Evolutionary conservation across 208 protist species (phyloP).

Genomic region (Crithidia expoeki): DNA sequence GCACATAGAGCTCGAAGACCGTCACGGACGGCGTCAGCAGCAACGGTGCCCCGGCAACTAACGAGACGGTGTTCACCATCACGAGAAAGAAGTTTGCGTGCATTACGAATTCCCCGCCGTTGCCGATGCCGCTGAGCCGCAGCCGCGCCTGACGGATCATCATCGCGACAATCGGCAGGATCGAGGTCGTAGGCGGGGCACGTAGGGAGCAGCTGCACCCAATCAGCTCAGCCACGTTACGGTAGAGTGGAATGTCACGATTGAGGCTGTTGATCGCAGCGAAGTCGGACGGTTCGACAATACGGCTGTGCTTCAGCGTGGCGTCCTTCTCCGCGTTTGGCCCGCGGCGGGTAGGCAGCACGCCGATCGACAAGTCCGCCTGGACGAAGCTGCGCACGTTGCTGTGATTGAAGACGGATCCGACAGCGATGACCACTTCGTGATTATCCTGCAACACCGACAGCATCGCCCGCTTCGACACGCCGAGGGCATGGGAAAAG

Average conservation of each 20-base stretch:
- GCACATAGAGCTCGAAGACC: constrained; percentile 83
- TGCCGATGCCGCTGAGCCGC: constrained; percentile 83
- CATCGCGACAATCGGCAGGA: constrained; percentile 83
- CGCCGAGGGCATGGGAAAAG: constrained; percentile 90
- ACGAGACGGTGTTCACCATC: constrained; percentile 58
- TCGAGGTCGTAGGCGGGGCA: constrained; percentile 70
- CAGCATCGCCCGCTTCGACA: constrained; percentile 91
- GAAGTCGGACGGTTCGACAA: constrained; percentile 83
- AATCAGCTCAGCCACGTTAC: constrained; percentile 87
- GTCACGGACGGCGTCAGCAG: constrained; percentile 71
- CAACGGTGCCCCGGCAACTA: constrained; percentile 66
- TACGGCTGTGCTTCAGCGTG: constrained; percentile 47
- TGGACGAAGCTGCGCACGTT: constrained; percentile 94
- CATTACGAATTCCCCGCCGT: constrained; percentile 83
- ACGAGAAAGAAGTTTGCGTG: constrained; percentile 84
- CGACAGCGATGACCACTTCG: constrained; percentile 92
- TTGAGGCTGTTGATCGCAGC: constrained; percentile 55
- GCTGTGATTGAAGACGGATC: constrained; percentile 90
- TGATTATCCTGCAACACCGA: constrained; percentile 94
- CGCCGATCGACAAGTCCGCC: constrained; percentile 88
- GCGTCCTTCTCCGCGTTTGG: constrained; percentile 76
- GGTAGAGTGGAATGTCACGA: constrained; percentile 77
- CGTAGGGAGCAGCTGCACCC: constrained; percentile 80
- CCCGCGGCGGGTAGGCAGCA: constrained; percentile 83
- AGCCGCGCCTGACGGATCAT: constrained; percentile 83